These are phyloP conservation scores for Metarhizium brunneum DNA, from an alignment of 2,329 filamentous ascomycete genomes.

Conservation along the genomic window DNA sequence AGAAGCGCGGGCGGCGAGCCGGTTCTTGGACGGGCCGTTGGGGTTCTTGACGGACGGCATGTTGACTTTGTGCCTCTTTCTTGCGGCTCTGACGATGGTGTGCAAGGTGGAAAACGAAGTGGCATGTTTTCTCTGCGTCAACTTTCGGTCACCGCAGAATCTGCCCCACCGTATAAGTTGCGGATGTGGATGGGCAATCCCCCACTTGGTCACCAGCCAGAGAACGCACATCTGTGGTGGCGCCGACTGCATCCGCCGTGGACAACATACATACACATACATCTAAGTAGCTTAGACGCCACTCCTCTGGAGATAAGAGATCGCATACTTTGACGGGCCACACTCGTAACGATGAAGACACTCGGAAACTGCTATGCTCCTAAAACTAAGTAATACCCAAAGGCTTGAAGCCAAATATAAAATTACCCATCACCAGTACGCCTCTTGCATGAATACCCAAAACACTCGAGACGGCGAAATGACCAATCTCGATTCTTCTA, in stretches of 20 bases:
- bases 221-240: no score
- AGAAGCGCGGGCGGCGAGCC: constrained; percentile 35
- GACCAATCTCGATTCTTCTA: neutral
- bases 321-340: neutral
- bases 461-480: neutral
- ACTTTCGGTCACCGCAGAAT: neutral
- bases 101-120: neutral
- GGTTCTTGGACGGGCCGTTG: constrained; percentile 46
- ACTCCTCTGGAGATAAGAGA: neutral
- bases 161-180: no score
- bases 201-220: no score
- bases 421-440: neutral
- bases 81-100: neutral
- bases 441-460: neutral
- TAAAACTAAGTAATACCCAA: neutral
- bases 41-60: constrained; percentile 52
- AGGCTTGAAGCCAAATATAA: neutral
- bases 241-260: no score
- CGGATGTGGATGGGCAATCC: no score
- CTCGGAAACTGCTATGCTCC: neutral
- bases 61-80: constrained; percentile 1
- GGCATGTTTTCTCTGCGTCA: neutral
- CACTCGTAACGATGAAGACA: neutral
- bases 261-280: no score
- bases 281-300: no score